These are phyloP conservation scores for Candida saitoana DNA, from an alignment of 805 yeast genomes.

Conservation along the genomic window DNA sequence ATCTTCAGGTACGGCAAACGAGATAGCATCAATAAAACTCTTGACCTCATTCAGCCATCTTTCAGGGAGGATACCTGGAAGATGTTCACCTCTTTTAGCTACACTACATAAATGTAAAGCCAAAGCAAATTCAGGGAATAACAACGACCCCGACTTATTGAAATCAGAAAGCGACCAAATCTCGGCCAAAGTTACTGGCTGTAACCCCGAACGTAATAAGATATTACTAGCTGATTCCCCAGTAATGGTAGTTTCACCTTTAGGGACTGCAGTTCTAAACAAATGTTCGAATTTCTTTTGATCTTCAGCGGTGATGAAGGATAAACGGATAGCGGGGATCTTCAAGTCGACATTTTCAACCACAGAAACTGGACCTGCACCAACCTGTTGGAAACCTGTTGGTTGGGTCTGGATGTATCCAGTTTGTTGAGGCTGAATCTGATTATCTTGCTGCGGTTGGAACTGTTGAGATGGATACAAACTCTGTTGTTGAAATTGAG, in stretches of 20 bases:
- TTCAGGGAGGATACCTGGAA: slow-evolving; percentile 70
- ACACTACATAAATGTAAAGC: slow-evolving; percentile 83
- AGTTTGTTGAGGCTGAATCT: slow-evolving; percentile 30
- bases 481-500: slow-evolving; percentile 18
- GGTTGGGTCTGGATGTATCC: slow-evolving; percentile 40
- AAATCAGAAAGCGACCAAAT: slow-evolving; percentile 93
- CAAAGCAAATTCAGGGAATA: slow-evolving; percentile 92
- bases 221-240: slow-evolving; percentile 78
- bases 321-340: slow-evolving; percentile 71
- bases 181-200: slow-evolving; percentile 71
- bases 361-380: slow-evolving; percentile 29
- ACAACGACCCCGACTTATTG: slow-evolving; percentile 73
- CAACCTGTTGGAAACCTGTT: slow-evolving; percentile 39
- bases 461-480: slow-evolving; percentile 8
- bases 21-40: slow-evolving; percentile 85
- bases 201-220: slow-evolving; percentile 71
- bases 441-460: slow-evolving; percentile 12
- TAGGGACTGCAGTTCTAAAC: slow-evolving; percentile 72
- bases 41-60: slow-evolving; percentile 78
- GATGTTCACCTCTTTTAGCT: slow-evolving; percentile 70
- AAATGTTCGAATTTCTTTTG: slow-evolving; percentile 83
- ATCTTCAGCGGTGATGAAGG: slow-evolving; percentile 80
- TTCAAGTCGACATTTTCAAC: slow-evolving; percentile 55
- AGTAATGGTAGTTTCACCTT: slow-evolving; percentile 61
- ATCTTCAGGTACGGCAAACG: slow-evolving; percentile 67